Conservation (phyloP, 805 yeast genomes). For the Starmera caribaea region DNA sequence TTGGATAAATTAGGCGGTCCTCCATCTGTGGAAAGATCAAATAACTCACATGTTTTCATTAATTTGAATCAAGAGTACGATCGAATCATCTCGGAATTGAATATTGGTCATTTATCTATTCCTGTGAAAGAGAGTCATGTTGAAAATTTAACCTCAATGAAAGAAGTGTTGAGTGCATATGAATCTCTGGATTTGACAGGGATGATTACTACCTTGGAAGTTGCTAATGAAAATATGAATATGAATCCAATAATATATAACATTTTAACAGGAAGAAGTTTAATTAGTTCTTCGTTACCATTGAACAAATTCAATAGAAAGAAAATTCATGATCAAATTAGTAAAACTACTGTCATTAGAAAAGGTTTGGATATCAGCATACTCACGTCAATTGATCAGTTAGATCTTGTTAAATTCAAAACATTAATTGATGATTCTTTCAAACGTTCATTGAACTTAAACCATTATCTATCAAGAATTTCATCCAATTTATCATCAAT, state of each 20-base stretch:
- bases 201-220: constrained; percentile 72
- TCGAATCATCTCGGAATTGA: constrained; percentile 53
- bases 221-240: constrained; percentile 43
- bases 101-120: constrained; percentile 43
- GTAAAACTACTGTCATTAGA: constrained; percentile 64
- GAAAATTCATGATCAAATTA: constrained; percentile 14
- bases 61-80: constrained; percentile 76
- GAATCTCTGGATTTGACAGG: constrained; percentile 59
- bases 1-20: constrained; percentile 84
- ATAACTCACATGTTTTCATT: constrained; percentile 78
- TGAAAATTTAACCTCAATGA: constrained; percentile 60
- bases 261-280: constrained; percentile 82
- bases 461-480: constrained; percentile 59
- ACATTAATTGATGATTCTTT: constrained; percentile 72
- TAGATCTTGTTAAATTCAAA: constrained; percentile 46
- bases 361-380: constrained; percentile 46
- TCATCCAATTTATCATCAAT: constrained; percentile 61
- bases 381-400: constrained; percentile 6
- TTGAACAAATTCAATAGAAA: constrained; percentile 30
- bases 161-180: constrained; percentile 37
- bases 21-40: constrained; percentile 75
- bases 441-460: constrained; percentile 52
- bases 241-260: constrained; percentile 86
- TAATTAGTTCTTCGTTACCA: constrained; percentile 86
- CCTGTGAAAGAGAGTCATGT: constrained; percentile 43